These are phyloP conservation scores for Prunus mume DNA, from an alignment of 306 rosid species.

Conservation along the genomic window DNA sequence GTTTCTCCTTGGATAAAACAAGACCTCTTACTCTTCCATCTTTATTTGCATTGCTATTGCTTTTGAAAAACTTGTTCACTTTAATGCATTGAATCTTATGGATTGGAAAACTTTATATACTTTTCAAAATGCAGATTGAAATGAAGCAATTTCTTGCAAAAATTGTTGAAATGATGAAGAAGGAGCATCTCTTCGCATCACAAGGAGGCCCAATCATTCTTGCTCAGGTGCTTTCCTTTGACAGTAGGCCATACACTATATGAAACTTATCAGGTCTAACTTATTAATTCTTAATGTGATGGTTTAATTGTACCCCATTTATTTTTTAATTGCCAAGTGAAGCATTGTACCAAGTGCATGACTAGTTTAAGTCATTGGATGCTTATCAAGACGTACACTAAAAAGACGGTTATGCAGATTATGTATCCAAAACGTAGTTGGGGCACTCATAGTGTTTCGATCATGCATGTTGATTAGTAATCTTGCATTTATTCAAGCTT, in stretches of 20 bases:
- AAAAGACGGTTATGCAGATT: neutral
- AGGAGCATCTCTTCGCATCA: constrained; percentile 24
- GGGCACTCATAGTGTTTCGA: neutral
- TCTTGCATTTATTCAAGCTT: neutral
- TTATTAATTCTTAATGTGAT: no score
- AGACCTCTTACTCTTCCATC: neutral
- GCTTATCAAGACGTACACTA: neutral
- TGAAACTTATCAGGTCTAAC: no score
- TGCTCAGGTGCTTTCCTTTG: constrained; percentile 21
- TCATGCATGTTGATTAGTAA: neutral
- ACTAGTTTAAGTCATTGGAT: neutral
- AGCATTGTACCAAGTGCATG: neutral
- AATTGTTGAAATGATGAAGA: constrained; percentile 28
- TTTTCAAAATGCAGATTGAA: constrained; percentile 8
- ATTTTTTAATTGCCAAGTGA: no score
- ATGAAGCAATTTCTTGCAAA: constrained; percentile 14
- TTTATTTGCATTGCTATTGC: neutral
- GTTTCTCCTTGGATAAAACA: neutral
- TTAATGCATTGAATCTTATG: neutral
- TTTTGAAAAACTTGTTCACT: neutral
- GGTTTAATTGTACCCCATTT: no score
- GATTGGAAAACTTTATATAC: neutral
- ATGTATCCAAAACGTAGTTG: neutral
- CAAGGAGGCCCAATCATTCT: constrained; percentile 34
- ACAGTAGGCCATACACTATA: neutral